Conservation (phyloP, 1,139 yeast genomes). For the Eremothecium cymbalariae region DNA sequence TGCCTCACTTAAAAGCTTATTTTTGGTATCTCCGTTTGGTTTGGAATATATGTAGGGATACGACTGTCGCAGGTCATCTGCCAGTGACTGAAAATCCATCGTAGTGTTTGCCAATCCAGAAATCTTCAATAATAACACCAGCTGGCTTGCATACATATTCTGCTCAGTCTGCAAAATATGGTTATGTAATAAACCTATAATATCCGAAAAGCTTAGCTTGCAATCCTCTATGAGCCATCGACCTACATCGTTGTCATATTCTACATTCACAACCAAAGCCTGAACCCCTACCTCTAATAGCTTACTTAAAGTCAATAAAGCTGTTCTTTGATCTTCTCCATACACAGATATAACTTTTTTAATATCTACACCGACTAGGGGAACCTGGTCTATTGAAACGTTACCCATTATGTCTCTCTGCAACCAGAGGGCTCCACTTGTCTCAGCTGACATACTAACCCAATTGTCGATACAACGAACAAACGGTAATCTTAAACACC, state of each 20-base stretch:
- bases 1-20: constrained; percentile 20
- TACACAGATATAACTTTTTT: constrained; percentile 41
- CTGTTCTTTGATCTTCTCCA: constrained; percentile 42
- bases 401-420: constrained; percentile 61
- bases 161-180: too few species aligned
- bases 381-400: constrained; percentile 49
- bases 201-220: too few species aligned
- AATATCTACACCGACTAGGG: constrained; percentile 52
- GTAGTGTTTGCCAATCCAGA: too few species aligned
- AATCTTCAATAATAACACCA: too few species aligned
- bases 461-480: neutral
- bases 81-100: neutral
- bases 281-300: constrained; percentile 47
- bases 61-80: too few species aligned
- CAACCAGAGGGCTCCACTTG: constrained; percentile 40
- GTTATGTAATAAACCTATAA: too few species aligned
- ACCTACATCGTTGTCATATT: constrained; percentile 47
- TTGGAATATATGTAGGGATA: too few species aligned
- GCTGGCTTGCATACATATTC: too few species aligned
- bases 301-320: constrained; percentile 36
- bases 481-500: neutral
- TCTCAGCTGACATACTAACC: neutral
- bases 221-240: constrained; percentile 45
- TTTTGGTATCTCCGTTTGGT: constrained; percentile 23
- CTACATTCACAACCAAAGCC: constrained; percentile 51